A percentile compares a stretch with the other conserved stretches of the same genome.
phyloP scores from a whole-genome alignment of 352 stramenopile species.

The Thalassiosira oceanica region DNA sequence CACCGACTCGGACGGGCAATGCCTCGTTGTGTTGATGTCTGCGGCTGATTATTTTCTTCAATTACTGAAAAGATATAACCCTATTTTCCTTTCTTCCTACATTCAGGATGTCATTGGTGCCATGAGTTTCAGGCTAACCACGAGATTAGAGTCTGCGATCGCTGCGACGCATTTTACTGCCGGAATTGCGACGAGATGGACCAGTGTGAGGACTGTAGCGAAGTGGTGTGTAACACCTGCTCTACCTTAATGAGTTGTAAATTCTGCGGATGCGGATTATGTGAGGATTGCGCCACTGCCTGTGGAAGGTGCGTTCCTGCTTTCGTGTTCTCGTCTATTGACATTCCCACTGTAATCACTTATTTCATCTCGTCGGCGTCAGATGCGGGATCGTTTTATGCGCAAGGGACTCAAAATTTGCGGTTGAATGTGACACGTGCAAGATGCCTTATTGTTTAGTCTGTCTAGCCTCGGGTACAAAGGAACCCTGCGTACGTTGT shows the following conservation, averaged over 20 bases:
- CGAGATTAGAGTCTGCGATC: conserved; percentile 81
- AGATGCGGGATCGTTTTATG: conserved; percentile 83
- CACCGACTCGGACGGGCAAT: too few species aligned
- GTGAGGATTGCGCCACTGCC: conserved; percentile 82
- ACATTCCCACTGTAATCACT: neutral
- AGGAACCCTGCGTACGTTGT: conserved; percentile 80
- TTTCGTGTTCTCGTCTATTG: conserved; percentile 10
- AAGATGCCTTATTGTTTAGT: conserved; percentile 82
- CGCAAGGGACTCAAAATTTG: conserved; percentile 81
- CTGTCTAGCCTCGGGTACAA: conserved; percentile 77
- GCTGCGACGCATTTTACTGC: conserved; percentile 82
- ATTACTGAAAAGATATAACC: neutral
- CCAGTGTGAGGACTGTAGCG: conserved; percentile 82
- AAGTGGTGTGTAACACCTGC: conserved; percentile 81
- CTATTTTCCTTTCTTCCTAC: neutral
- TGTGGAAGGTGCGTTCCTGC: conserved; percentile 69
- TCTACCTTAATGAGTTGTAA: conserved; percentile 81
- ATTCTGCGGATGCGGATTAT: conserved; percentile 81
- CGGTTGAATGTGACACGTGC: conserved; percentile 82
- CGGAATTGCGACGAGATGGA: conserved; percentile 81
- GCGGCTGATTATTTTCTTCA: neutral
- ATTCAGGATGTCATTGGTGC: conserved; percentile 77
- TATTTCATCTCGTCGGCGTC: neutral
- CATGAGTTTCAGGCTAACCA: conserved; percentile 84
- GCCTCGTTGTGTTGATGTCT: neutral